Conservation (phyloP, 257 asterid genomes). For the Fraxinus quadrangulata region DNA sequence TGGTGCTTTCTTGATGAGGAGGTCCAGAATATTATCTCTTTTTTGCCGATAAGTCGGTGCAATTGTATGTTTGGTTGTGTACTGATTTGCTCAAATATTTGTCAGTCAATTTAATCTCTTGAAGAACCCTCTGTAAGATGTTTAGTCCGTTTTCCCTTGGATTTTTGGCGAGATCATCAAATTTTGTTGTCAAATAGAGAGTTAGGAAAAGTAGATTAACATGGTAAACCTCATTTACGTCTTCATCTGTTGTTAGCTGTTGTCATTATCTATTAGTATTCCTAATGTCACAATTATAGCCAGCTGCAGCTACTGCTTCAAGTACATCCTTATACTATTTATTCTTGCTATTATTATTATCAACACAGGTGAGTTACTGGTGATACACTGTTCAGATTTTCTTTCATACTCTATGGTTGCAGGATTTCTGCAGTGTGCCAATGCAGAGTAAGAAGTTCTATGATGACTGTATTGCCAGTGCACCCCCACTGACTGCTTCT, state of each 20-base stretch:
- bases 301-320: not conserved
- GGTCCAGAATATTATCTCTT: not conserved
- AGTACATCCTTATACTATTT: slow-evolving; percentile 1
- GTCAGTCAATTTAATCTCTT: not conserved
- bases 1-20: not conserved
- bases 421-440: slow-evolving; percentile 29
- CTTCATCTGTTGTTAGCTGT: not conserved
- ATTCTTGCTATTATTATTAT: not conserved
- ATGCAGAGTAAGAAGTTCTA: slow-evolving; percentile 30
- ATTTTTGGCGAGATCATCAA: not conserved
- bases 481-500: slow-evolving; percentile 64
- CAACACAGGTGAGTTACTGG: not conserved
- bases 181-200: not conserved
- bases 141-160: not conserved
- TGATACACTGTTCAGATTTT: slow-evolving; percentile 11
- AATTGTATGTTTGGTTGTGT: not conserved
- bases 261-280: not conserved
- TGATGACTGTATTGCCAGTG: slow-evolving; percentile 68
- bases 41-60: not conserved
- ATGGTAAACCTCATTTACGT: not conserved
- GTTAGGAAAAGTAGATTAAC: not conserved
- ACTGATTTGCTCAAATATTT: not conserved
- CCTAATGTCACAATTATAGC: not conserved
- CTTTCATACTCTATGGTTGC: slow-evolving; percentile 27
- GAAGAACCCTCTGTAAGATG: not conserved